A percentile compares a stretch with the other conserved stretches of the same genome.
Evolutionary conservation across 495 filamentous ascomycete genomes (phyloP).

Genomic region (Talaromyces borbonicus): DNA sequence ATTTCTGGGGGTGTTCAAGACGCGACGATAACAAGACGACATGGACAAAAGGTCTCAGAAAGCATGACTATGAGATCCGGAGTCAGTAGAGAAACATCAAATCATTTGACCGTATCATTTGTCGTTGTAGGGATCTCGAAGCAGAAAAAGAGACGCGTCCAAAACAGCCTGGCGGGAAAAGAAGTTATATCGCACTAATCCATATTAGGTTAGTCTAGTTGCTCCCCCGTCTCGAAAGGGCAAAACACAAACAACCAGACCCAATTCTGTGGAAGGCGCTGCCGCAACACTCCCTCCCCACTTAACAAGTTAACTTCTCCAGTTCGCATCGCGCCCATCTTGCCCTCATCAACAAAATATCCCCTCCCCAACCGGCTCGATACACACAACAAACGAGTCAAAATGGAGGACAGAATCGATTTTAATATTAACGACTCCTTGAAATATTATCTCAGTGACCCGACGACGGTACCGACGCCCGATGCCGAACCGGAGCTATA

Average conservation of each 20-base stretch:
- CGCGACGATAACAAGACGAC: no score
- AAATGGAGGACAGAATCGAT: constrained; percentile 65
- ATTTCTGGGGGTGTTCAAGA: no score
- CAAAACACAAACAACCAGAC: constrained; percentile 24
- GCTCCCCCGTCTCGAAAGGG: constrained; percentile 7
- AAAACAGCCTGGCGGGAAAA: no score
- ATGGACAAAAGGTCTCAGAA: no score
- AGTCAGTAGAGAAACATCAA: no score
- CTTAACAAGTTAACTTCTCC: constrained; percentile 9
- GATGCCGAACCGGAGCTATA: constrained; percentile 77
- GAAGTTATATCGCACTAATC: neutral
- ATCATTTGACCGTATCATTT: no score
- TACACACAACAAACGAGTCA: constrained; percentile 13
- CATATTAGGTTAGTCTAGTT: neutral
- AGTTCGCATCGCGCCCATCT: neutral
- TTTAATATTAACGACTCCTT: constrained; percentile 96
- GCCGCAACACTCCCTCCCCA: constrained; percentile 11
- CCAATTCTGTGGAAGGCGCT: constrained; percentile 20
- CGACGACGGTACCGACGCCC: constrained; percentile 68
- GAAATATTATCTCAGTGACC: constrained; percentile 92
- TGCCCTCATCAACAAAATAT: neutral
- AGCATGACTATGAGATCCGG: no score
- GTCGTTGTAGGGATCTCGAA: no score
- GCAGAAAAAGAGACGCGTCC: no score
- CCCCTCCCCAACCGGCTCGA: neutral